Percentiles rank a stretch among this genome's conserved stretches.
Evolutionary conservation across 2,329 filamentous ascomycete species (phyloP).

Genomic region (Fusarium keratoplasticum): DNA sequence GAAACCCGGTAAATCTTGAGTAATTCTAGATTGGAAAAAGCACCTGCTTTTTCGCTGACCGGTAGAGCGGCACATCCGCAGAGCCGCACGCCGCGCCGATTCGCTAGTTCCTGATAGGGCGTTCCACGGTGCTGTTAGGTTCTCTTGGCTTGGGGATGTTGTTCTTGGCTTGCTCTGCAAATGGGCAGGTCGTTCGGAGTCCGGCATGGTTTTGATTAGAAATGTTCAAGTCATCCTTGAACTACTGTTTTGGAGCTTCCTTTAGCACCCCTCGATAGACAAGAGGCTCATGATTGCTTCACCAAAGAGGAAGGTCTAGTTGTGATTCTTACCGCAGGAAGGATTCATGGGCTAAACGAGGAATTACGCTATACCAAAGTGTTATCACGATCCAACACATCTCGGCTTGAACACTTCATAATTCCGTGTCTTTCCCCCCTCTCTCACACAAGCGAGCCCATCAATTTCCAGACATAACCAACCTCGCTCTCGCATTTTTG

Average conservation of each 20-base stretch:
- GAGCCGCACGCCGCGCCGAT: slow-evolving; percentile 15
- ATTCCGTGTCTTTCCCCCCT: not conserved
- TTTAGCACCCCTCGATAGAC: not conserved
- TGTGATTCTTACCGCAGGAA: not conserved
- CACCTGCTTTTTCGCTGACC: not conserved
- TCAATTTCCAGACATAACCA: not conserved
- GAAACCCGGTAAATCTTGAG: slow-evolving; percentile 8
- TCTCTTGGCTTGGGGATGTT: not conserved
- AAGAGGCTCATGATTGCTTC: not conserved
- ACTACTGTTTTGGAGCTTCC: not conserved
- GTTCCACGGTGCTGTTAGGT: not conserved
- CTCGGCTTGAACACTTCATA: not conserved
- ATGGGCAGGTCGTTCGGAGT: slow-evolving; percentile 7
- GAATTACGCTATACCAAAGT: not conserved
- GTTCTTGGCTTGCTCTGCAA: not conserved
- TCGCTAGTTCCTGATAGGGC: not conserved
- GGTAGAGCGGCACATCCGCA: slow-evolving; percentile 2
- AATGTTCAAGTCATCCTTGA: not conserved
- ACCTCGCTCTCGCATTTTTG: not conserved
- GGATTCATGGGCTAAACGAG: not conserved
- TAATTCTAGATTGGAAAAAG: slow-evolving; percentile 1
- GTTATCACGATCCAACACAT: not conserved
- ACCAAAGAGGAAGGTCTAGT: not conserved
- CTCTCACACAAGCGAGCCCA: not conserved
- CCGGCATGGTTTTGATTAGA: not conserved